phyloP scores from a whole-genome alignment of 2,329 filamentous ascomycete genomes.

The Huntiella abstrusa region DNA sequence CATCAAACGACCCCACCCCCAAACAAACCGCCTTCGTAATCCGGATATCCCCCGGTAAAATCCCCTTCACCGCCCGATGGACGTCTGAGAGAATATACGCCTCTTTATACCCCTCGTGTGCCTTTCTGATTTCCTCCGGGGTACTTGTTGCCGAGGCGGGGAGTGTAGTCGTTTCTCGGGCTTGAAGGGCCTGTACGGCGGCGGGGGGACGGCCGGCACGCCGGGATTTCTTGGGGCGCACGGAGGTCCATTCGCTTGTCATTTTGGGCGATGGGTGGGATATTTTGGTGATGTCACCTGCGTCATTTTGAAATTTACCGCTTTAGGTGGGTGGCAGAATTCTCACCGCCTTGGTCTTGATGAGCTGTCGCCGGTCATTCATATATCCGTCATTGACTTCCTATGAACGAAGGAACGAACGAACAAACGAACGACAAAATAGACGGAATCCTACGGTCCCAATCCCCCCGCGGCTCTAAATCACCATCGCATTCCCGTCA shows the following conservation, averaged over 20 bases:
- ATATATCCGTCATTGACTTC: too few relatives aligned
- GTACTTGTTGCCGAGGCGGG: background rate
- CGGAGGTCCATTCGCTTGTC: slow-evolving; percentile 5
- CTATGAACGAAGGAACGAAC: too few relatives aligned
- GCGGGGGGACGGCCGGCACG: background rate
- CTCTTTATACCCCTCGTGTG: background rate
- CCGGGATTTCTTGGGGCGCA: slow-evolving; percentile 2
- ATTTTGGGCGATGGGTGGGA: background rate
- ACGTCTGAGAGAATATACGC: background rate
- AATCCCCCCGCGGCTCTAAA: too few relatives aligned
- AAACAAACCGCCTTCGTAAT: slow-evolving; percentile 28
- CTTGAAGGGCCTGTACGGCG: background rate
- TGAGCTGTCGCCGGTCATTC: too few relatives aligned
- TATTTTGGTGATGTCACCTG: too few relatives aligned
- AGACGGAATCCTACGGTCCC: too few relatives aligned
- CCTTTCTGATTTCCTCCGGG: background rate
- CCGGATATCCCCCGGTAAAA: background rate
- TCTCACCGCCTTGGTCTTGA: too few relatives aligned
- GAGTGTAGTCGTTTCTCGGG: background rate
- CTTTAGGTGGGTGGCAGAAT: too few relatives aligned
- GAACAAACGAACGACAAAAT: too few relatives aligned
- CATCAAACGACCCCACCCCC: slow-evolving; percentile 36
- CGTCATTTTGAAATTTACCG: too few relatives aligned
- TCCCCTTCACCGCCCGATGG: background rate
- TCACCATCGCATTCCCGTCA: too few relatives aligned